phyloP scores from a whole-genome alignment of 1,284 basidiomycete genomes.

The Gastroboletus turbinatus region DNA sequence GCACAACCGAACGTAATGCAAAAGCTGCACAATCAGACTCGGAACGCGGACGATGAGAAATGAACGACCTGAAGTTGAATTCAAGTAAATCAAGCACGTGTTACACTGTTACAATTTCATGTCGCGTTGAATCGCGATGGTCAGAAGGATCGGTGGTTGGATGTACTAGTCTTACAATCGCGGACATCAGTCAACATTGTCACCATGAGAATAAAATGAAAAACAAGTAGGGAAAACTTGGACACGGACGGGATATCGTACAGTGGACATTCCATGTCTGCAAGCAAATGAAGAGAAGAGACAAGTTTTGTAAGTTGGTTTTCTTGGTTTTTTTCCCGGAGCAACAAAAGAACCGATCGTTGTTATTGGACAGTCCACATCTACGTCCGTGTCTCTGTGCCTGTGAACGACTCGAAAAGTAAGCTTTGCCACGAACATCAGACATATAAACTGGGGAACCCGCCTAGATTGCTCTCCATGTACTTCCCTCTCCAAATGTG shows the following conservation, averaged over 20 bases:
- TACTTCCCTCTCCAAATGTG: background rate
- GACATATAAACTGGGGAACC: background rate
- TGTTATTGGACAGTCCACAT: too few relatives aligned
- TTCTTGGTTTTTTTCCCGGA: background rate
- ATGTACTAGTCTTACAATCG: background rate
- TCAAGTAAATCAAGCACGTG: background rate
- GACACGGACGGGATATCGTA: background rate
- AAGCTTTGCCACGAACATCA: background rate
- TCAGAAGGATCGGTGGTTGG: background rate
- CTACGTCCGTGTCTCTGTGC: background rate
- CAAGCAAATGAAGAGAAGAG: background rate
- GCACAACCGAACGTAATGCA: too few relatives aligned
- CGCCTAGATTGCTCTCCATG: slow-evolving; percentile 9
- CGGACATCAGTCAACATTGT: background rate
- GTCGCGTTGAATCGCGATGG: background rate
- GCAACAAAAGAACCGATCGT: background rate
- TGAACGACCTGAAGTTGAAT: background rate
- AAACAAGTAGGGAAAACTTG: background rate
- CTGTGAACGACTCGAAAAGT: background rate
- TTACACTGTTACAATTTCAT: background rate
- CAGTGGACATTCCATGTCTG: background rate
- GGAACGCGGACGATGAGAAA: too few relatives aligned
- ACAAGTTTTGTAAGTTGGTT: background rate
- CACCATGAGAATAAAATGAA: background rate
- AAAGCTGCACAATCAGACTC: too few relatives aligned